A percentile compares a stretch with the other conserved stretches of the same genome.
These are phyloP conservation scores for Ensete glaucum DNA, from an alignment of 176 grass and related monocot species.

Conservation along the genomic window DNA sequence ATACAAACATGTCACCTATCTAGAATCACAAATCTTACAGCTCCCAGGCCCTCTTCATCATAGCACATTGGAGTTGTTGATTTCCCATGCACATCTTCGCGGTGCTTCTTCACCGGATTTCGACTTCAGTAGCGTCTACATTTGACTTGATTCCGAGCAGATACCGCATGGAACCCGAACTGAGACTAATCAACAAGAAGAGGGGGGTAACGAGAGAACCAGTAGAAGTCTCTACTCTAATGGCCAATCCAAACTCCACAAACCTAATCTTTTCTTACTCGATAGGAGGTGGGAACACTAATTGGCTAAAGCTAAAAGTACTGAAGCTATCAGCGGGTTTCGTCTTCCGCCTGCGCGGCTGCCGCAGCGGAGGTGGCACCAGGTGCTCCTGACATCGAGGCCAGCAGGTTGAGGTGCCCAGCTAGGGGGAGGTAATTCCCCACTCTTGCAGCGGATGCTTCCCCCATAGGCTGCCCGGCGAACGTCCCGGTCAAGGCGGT, in stretches of 20 bases:
- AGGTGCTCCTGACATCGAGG: conserved; percentile 18
- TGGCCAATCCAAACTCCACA: conserved; percentile 1
- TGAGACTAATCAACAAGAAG: background rate
- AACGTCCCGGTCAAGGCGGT: conserved; percentile 8
- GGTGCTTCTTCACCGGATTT: background rate
- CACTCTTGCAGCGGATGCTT: conserved; percentile 9
- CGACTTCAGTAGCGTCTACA: background rate
- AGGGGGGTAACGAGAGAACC: background rate
- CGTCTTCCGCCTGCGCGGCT: conserved; percentile 8
- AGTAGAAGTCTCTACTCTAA: background rate
- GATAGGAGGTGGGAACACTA: background rate
- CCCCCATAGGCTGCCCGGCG: conserved; percentile 13
- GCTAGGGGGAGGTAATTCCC: conserved; percentile 18
- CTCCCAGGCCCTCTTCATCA: background rate
- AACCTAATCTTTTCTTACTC: background rate
- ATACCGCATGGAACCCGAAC: background rate
- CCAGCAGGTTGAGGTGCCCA: conserved; percentile 17
- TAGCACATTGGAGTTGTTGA: background rate
- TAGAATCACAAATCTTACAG: background rate
- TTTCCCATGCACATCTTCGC: background rate
- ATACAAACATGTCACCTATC: background rate
- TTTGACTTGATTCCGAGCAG: background rate
- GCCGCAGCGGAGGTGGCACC: background rate
- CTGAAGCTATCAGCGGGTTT: background rate
- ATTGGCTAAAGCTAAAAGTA: background rate